Conservation (phyloP, 2,329 filamentous ascomycete species). For the Diaporthe destruens region DNA sequence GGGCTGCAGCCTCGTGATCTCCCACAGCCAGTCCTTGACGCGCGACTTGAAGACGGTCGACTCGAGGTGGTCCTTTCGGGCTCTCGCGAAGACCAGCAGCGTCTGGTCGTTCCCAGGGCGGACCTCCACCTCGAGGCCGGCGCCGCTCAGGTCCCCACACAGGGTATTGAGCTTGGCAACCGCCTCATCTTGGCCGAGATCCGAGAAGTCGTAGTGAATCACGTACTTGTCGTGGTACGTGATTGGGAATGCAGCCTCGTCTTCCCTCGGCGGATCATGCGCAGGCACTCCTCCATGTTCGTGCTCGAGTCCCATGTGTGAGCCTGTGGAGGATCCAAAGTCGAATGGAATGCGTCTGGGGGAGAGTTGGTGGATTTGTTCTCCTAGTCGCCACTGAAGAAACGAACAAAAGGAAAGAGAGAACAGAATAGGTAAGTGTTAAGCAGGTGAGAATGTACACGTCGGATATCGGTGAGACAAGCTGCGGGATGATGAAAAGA, state of each 20-base stretch:
- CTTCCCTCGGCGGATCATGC: neutral
- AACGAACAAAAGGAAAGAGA: neutral
- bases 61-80: conserved; percentile 72
- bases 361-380: neutral
- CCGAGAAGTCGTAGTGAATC: conserved; percentile 69
- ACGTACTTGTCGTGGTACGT: conserved; percentile 64
- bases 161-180: conserved; percentile 55
- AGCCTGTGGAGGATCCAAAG: conserved; percentile 15
- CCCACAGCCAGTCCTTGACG: conserved; percentile 81
- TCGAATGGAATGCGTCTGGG: conserved; percentile 4
- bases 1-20: conserved; percentile 74
- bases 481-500: conserved; percentile 15
- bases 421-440: neutral
- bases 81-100: conserved; percentile 75
- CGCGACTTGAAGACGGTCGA: conserved; percentile 73
- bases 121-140: conserved; percentile 78
- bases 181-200: conserved; percentile 58
- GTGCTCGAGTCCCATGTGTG: conserved; percentile 25
- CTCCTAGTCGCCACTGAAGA: conserved; percentile 7
- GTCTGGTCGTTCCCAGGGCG: conserved; percentile 76
- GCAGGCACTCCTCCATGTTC: conserved; percentile 18
- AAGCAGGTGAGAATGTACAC: conserved; percentile 18
- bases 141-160: conserved; percentile 69
- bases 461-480: conserved; percentile 31
- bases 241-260: conserved; percentile 25